Evolutionary conservation across 768 basidiomycete genomes (phyloP).

Genomic region (Leccinum broughii): DNA sequence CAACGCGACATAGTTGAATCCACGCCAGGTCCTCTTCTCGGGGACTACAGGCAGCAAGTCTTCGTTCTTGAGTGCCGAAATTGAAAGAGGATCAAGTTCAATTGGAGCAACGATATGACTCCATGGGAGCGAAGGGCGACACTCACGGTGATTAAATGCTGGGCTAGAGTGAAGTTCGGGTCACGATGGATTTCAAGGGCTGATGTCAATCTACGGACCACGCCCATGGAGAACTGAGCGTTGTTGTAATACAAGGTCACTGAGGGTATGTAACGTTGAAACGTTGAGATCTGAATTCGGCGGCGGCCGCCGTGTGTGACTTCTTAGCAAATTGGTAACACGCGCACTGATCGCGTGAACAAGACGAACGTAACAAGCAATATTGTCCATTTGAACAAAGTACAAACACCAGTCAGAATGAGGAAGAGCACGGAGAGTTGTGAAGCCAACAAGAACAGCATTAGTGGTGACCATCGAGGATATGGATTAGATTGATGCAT

Average conservation of each 20-base stretch:
- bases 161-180: conserved; percentile 50
- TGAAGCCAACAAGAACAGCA: conserved; percentile 11
- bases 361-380: background rate
- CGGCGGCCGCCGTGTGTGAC: background rate
- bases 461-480: conserved; percentile 10
- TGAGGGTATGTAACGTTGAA: background rate
- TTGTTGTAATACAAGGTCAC: conserved; percentile 1
- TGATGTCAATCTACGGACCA: conserved; percentile 26
- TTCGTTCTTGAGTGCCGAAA: conserved; percentile 51
- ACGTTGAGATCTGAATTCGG: background rate
- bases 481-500: conserved; percentile 33
- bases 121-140: conserved; percentile 2
- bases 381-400: background rate
- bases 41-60: conserved; percentile 69
- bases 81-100: conserved; percentile 9
- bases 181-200: conserved; percentile 54
- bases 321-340: background rate
- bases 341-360: background rate
- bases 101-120: background rate
- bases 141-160: conserved; percentile 60
- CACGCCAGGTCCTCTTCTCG: conserved; percentile 64
- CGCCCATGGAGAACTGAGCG: conserved; percentile 20
- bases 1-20: conserved; percentile 65
- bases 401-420: background rate
- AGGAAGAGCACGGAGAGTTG: background rate